Evolutionary conservation across 2,329 filamentous ascomycete species (phyloP), one percentile per base, ranked within the genome.

Genomic region (Ceratocystis eucalypticola): DNA sequence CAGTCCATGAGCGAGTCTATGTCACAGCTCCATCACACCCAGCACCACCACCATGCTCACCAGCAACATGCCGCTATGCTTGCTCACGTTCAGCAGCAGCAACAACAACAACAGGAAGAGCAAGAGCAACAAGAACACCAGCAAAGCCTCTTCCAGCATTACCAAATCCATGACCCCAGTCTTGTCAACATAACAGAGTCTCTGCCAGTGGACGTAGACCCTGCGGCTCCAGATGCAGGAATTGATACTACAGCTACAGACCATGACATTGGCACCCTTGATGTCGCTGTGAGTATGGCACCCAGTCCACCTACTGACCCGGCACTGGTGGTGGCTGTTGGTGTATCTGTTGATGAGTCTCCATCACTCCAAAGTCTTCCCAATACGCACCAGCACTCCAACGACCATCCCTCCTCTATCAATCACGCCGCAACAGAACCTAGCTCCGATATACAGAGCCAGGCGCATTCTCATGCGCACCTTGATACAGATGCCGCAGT

Each of bases 31-130:
- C 55, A 63, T 22, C 61, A 63, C 25, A 48, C 46, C 41, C 33
- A 48, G 28, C 64, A 71, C 55, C 22, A 62, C 62, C 6, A 65
- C 57, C 53, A 62, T 53, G 20, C 22, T 15, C 48, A 53, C 22
- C 48, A 53, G 10, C 48, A 66, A 37, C 62, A 65, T 46, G 44
- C 66, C 17, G 44, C 20, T 22, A 57, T 50, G 25, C 30, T 50
- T 53, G 44, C 53, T 3, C 55, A 66, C 15, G 55, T 61, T 8
- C 65, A 62, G 17, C 57, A 66, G 22, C 44, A 55, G 22, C 62
- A 64, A 44, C 62, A 64, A 7, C 62, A 64, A 6, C 62, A 62
- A 22, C 37, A 62, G 25, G 37, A 62, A 7, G 33, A 62, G 2
- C 46, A 50, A 2, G 25, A 64, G 20, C 22, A 46, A 28, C 44